phyloP scores from a whole-genome alignment of 768 basidiomycete genomes.

The Amanita polypyramis region DNA sequence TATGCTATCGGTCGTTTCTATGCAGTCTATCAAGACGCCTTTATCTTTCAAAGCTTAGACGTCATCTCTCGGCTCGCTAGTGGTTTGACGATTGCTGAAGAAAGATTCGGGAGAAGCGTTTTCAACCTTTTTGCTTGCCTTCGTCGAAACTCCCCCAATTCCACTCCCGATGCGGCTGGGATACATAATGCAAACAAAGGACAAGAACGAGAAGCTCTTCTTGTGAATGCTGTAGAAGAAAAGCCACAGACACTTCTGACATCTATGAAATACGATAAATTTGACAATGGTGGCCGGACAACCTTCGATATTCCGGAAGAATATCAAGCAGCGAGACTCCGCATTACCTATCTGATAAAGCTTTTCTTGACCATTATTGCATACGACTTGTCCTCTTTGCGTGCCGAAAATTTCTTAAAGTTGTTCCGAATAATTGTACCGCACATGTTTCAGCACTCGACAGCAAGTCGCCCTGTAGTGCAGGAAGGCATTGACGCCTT shows the following conservation, averaged over 20 bases:
- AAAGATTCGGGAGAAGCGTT: slow-evolving; percentile 46
- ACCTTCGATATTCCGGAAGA: slow-evolving; percentile 44
- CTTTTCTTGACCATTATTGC: slow-evolving; percentile 75
- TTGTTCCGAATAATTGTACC: slow-evolving; percentile 49
- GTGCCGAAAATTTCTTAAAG: slow-evolving; percentile 61
- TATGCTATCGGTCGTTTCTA: slow-evolving; percentile 66
- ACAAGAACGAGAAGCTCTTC: slow-evolving; percentile 62
- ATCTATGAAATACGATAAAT: slow-evolving; percentile 34
- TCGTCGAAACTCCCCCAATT: slow-evolving; percentile 26
- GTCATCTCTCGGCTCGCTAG: slow-evolving; percentile 44
- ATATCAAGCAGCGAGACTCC: slow-evolving; percentile 46
- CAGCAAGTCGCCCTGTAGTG: slow-evolving; percentile 41
- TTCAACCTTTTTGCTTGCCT: slow-evolving; percentile 51
- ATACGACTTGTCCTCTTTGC: slow-evolving; percentile 53
- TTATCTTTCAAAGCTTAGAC: slow-evolving; percentile 67
- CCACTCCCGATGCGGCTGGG: slow-evolving; percentile 48
- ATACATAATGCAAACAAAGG: slow-evolving; percentile 52
- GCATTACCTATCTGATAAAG: slow-evolving; percentile 55
- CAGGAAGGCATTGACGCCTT: slow-evolving; percentile 64
- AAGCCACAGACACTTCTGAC: slow-evolving; percentile 62
- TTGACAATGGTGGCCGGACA: slow-evolving; percentile 29
- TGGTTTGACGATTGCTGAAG: slow-evolving; percentile 34
- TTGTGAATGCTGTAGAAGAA: slow-evolving; percentile 61
- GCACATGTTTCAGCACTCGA: slow-evolving; percentile 45
- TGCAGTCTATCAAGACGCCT: slow-evolving; percentile 60